Conservation (phyloP, 225 moss, liverwort and hornwort species). For the Polytrichum formosum region DNA sequence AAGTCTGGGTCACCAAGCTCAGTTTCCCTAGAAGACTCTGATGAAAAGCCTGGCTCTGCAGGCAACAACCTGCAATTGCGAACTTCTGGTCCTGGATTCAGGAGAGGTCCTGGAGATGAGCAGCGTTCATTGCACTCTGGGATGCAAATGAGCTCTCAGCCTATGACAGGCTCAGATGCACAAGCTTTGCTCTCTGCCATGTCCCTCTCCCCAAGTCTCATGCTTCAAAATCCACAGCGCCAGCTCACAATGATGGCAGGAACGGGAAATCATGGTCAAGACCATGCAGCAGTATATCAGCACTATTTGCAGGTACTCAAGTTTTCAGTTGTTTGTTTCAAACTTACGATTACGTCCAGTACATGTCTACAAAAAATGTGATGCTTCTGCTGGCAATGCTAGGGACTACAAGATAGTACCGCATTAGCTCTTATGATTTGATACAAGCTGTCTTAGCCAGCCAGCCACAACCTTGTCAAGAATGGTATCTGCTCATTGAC, state of each 20-base stretch:
- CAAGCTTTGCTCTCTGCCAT: slow-evolving; percentile 77
- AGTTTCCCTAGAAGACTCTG: slow-evolving; percentile 80
- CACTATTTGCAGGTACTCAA: slow-evolving; percentile 65
- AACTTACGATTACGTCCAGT: too few species aligned
- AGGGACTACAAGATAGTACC: too few species aligned
- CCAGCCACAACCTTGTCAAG: too few species aligned
- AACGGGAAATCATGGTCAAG: slow-evolving; percentile 55
- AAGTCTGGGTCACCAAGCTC: slow-evolving; percentile 82
- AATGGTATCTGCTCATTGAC: too few species aligned
- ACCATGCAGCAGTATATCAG: slow-evolving; percentile 66
- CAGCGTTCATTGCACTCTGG: slow-evolving; percentile 55
- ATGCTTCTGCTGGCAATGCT: too few species aligned
- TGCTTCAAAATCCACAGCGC: slow-evolving; percentile 62
- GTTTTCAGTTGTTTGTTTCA: background rate
- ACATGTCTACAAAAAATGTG: too few species aligned
- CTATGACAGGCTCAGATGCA: slow-evolving; percentile 66
- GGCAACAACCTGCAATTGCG: slow-evolving; percentile 62
- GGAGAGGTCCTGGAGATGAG: slow-evolving; percentile 38
- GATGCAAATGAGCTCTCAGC: slow-evolving; percentile 60
- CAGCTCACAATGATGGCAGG: slow-evolving; percentile 66
- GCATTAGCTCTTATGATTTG: too few species aligned
- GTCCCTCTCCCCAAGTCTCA: slow-evolving; percentile 70
- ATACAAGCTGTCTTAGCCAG: too few species aligned
- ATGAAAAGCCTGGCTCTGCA: slow-evolving; percentile 72
- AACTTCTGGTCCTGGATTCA: slow-evolving; percentile 48